phyloP scores from a whole-genome alignment of 441 rosid species.

The Pelargonium fulgidum region DNA sequence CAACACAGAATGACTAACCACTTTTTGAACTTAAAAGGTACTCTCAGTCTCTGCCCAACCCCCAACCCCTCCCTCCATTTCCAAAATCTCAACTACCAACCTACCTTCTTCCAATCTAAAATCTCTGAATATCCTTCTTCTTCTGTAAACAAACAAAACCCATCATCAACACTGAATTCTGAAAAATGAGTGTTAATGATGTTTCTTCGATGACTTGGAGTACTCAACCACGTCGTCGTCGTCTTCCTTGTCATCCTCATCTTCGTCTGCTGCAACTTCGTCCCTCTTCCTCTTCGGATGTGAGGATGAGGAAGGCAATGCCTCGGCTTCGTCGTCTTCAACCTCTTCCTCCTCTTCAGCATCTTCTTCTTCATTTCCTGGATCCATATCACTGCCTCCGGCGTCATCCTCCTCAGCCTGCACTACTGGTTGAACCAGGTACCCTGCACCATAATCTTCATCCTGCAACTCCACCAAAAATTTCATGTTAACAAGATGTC shows the following conservation, averaged over 20 bases:
- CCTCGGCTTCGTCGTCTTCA: slow-evolving; percentile 36
- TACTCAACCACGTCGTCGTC: slow-evolving; percentile 32
- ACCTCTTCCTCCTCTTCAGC: slow-evolving; percentile 47
- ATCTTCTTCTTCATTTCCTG: slow-evolving; percentile 38
- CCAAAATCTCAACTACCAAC: too few species aligned
- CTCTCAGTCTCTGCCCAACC: too few species aligned
- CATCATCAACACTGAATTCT: too few species aligned
- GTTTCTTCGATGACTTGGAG: slow-evolving; percentile 37
- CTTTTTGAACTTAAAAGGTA: too few species aligned
- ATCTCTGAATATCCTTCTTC: too few species aligned
- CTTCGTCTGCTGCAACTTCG: slow-evolving; percentile 23
- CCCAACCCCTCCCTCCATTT: too few species aligned
- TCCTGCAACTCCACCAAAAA: slow-evolving; percentile 33
- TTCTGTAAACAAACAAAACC: too few species aligned
- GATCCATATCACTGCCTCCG: slow-evolving; percentile 40
- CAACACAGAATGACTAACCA: too few species aligned
- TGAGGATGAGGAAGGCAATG: slow-evolving; percentile 36
- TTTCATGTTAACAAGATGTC: neutral
- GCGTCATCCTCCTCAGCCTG: slow-evolving; percentile 42
- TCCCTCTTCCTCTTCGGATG: slow-evolving; percentile 48
- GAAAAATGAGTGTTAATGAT: slow-evolving; percentile 21
- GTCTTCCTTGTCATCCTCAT: slow-evolving; percentile 28
- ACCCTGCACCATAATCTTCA: slow-evolving; percentile 53
- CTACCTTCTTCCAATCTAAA: too few species aligned
- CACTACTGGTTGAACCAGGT: slow-evolving; percentile 52